These are phyloP conservation scores for Apiospora koreana DNA, from an alignment of 2,329 filamentous ascomycete genomes.

Conservation along the genomic window DNA sequence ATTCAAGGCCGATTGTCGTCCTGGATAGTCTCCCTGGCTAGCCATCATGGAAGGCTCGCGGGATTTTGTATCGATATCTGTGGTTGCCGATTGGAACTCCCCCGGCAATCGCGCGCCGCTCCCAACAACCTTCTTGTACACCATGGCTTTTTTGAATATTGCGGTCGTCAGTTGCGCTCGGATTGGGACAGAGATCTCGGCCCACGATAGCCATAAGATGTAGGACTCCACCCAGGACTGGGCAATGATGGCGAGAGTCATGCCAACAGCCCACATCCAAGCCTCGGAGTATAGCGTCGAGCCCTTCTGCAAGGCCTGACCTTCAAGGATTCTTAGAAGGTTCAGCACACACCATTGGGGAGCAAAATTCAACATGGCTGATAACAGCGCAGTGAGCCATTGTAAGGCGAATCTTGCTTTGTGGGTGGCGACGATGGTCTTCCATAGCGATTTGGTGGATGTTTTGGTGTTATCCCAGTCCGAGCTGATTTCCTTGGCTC, in stretches of 20 bases:
- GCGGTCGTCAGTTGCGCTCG: slow-evolving; percentile 70
- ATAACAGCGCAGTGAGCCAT: slow-evolving; percentile 54
- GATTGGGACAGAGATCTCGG: slow-evolving; percentile 65
- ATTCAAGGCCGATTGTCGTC: slow-evolving; percentile 68
- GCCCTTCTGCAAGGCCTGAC: slow-evolving; percentile 43
- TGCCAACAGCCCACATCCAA: slow-evolving; percentile 66
- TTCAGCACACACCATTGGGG: slow-evolving; percentile 70
- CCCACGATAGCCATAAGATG: slow-evolving; percentile 67
- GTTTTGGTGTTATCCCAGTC: slow-evolving; percentile 47
- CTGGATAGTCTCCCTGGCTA: too few species aligned
- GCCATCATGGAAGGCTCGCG: not conserved
- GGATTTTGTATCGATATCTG: not conserved
- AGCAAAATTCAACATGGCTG: slow-evolving; percentile 62
- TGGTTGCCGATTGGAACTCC: not conserved
- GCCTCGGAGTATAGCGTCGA: slow-evolving; percentile 47
- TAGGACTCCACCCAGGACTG: slow-evolving; percentile 64
- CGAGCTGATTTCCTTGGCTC: slow-evolving; percentile 49
- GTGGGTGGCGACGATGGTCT: slow-evolving; percentile 60
- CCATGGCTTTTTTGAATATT: slow-evolving; percentile 76
- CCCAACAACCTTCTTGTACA: slow-evolving; percentile 72
- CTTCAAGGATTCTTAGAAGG: slow-evolving; percentile 66
- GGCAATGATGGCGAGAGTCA: slow-evolving; percentile 61
- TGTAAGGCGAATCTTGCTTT: slow-evolving; percentile 57
- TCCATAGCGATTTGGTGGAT: slow-evolving; percentile 56
- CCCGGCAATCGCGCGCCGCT: slow-evolving; percentile 40